These are phyloP conservation scores for Orbilia quercus DNA, from an alignment of 2,329 filamentous ascomycete species.

Conservation along the genomic window DNA sequence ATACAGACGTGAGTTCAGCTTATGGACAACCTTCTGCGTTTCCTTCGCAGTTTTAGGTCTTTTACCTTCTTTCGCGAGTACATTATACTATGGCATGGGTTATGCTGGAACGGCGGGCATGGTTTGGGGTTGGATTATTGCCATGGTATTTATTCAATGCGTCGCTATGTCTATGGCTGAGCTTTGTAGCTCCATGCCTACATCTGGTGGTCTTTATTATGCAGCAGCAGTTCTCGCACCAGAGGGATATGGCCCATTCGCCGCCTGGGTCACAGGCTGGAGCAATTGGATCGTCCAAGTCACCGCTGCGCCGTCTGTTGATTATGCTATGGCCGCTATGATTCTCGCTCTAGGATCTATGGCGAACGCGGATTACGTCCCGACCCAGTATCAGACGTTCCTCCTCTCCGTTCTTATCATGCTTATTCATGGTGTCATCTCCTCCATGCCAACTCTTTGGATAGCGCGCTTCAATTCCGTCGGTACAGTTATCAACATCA, in stretches of 20 bases:
- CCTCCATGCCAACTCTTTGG: slow-evolving; percentile 77
- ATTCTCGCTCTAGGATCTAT: slow-evolving; percentile 78
- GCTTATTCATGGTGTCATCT: slow-evolving; percentile 75
- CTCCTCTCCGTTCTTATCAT: slow-evolving; percentile 75
- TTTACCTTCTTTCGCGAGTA: slow-evolving; percentile 77
- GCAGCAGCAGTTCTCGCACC: slow-evolving; percentile 77
- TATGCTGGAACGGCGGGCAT: slow-evolving; percentile 72
- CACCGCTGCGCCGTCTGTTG: slow-evolving; percentile 74
- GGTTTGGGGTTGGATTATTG: slow-evolving; percentile 81
- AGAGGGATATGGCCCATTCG: slow-evolving; percentile 71
- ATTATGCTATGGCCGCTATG: slow-evolving; percentile 76
- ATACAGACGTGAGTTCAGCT: slow-evolving; percentile 76
- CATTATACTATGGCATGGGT: slow-evolving; percentile 76
- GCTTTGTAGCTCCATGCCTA: slow-evolving; percentile 78
- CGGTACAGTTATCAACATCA: slow-evolving; percentile 77
- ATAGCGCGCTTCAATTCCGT: slow-evolving; percentile 77
- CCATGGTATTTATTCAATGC: slow-evolving; percentile 77
- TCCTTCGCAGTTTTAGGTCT: slow-evolving; percentile 78
- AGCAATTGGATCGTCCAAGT: slow-evolving; percentile 77
- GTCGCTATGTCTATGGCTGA: slow-evolving; percentile 77
- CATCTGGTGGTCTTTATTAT: slow-evolving; percentile 78
- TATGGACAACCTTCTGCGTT: slow-evolving; percentile 80
- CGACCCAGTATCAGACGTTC: slow-evolving; percentile 75
- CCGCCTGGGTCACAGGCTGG: slow-evolving; percentile 77
- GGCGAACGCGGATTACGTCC: slow-evolving; percentile 73